A percentile compares a stretch with the other conserved stretches of the same genome.
Conservation (phyloP, 2,329 filamentous ascomycete species). For the Aplosporella prunicola region DNA sequence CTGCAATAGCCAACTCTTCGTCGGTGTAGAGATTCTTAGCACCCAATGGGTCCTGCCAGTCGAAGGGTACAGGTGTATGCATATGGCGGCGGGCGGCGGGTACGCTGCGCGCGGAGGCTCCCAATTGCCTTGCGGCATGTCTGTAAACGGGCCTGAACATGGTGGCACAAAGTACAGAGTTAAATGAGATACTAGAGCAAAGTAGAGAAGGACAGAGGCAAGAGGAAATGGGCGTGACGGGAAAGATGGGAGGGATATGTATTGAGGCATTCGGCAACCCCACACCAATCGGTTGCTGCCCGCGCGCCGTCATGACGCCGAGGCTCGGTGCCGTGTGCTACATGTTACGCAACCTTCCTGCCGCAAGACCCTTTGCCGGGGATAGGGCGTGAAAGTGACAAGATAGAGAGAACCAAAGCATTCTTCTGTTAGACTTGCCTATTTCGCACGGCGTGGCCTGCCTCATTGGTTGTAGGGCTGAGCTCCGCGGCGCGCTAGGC, state of each 20-base stretch:
- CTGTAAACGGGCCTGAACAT: slow-evolving; percentile 38
- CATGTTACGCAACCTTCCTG: too few relatives aligned
- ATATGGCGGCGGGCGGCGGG: slow-evolving; percentile 24
- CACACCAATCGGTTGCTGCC: slow-evolving; percentile 9
- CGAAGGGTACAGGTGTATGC: slow-evolving; percentile 48
- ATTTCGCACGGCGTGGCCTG: too few relatives aligned
- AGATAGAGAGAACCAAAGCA: too few relatives aligned
- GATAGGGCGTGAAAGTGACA: too few relatives aligned
- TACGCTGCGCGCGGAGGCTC: slow-evolving; percentile 19
- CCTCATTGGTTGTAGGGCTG: too few relatives aligned
- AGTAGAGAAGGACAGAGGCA: background rate
- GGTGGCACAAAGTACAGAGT: slow-evolving; percentile 7
- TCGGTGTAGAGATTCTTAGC: slow-evolving; percentile 71
- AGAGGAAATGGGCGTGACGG: slow-evolving; percentile 1
- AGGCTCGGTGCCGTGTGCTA: slow-evolving; percentile 3
- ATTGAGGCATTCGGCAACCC: slow-evolving; percentile 8
- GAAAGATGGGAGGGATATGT: slow-evolving; percentile 1
- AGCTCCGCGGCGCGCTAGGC: slow-evolving; percentile 9
- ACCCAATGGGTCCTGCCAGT: slow-evolving; percentile 85
- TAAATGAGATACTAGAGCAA: too few relatives aligned
- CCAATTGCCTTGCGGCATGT: slow-evolving; percentile 33
- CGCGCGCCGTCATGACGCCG: slow-evolving; percentile 9
- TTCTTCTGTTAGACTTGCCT: too few relatives aligned
- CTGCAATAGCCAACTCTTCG: slow-evolving; percentile 80
- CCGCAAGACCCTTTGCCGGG: too few relatives aligned